Conservation (phyloP, 257 asterid genomes). For the Solanum tacnaense region DNA sequence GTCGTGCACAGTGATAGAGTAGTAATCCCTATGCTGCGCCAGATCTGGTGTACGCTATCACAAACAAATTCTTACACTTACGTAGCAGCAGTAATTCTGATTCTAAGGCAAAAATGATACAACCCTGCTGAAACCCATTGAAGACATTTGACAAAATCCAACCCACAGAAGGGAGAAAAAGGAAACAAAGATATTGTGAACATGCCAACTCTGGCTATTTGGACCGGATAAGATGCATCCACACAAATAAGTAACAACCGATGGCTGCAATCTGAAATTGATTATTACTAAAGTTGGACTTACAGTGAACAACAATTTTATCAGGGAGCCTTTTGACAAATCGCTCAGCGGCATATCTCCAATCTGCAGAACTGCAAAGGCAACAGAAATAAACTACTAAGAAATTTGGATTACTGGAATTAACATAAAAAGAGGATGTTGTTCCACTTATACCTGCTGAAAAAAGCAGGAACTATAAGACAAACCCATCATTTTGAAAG, state of each 20-base stretch:
- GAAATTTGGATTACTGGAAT: neutral
- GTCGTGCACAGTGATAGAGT: neutral
- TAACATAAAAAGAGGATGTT: neutral
- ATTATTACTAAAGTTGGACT: constrained; percentile 15
- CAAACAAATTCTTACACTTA: neutral
- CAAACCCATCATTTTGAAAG: neutral
- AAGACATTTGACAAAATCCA: neutral
- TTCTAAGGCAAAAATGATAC: neutral
- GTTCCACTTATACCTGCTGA: neutral
- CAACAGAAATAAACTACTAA: neutral
- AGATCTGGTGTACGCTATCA: neutral
- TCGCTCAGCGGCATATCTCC: constrained; percentile 86
- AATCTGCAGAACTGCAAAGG: constrained; percentile 66
- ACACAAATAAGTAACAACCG: neutral
- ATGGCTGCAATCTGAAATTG: neutral
- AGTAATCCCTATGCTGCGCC: neutral
- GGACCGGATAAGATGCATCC: neutral
- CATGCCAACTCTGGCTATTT: neutral
- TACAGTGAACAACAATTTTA: constrained; percentile 76
- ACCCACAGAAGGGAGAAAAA: neutral
- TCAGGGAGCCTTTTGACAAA: constrained; percentile 80
- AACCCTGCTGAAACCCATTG: neutral
- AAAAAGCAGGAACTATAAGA: neutral
- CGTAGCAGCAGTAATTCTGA: neutral
- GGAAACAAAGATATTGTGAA: neutral